Conservation (phyloP, 305 asterid genomes). For the Fraxinus nigra region DNA sequence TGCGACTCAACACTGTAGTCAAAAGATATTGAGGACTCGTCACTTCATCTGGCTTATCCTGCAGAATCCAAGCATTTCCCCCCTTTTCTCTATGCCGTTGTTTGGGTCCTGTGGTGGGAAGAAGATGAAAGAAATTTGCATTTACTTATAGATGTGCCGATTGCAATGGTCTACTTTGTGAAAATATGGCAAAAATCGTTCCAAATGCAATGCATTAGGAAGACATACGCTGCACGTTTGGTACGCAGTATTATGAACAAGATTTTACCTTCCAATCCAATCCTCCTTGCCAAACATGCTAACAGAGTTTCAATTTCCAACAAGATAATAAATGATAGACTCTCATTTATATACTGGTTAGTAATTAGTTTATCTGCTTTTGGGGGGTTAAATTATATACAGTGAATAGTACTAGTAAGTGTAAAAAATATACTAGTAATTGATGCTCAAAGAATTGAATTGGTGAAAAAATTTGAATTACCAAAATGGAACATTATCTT, state of each 20-base stretch:
- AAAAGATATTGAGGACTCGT: neutral
- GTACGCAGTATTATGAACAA: neutral
- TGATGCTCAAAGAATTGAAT: neutral
- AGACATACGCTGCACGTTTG: neutral
- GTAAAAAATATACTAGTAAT: neutral
- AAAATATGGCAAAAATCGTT: neutral
- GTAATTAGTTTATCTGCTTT: neutral
- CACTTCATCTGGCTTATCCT: neutral
- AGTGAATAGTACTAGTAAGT: neutral
- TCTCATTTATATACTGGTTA: neutral
- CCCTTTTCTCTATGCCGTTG: neutral
- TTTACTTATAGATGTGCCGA: neutral
- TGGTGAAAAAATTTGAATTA: neutral
- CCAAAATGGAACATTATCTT: neutral
- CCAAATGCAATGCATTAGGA: neutral
- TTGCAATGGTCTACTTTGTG: neutral
- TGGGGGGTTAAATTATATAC: neutral
- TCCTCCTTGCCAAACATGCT: neutral
- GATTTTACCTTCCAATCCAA: neutral
- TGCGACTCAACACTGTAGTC: neutral
- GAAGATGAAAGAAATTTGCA: slow-evolving; percentile 1
- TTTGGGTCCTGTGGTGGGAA: neutral
- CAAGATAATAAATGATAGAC: neutral
- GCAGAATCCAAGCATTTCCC: neutral
- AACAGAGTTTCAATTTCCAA: neutral